These are phyloP conservation scores for Lasiodiplodia gonubiensis DNA, from an alignment of 2,329 filamentous ascomycete genomes.

Conservation along the genomic window DNA sequence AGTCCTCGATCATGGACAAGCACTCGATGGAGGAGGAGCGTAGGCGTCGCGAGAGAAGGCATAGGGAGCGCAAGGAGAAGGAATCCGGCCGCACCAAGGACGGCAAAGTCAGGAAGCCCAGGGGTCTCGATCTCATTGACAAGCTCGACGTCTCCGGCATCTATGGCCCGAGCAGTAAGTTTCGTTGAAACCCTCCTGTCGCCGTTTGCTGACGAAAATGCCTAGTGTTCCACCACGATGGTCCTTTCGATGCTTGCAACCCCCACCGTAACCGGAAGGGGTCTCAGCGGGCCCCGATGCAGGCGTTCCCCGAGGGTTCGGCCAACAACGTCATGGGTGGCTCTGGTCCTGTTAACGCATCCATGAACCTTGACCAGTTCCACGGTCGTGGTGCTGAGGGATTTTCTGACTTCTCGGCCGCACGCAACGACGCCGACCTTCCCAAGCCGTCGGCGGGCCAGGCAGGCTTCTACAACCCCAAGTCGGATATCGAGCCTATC, in stretches of 20 bases:
- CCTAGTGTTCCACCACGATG: constrained; percentile 94
- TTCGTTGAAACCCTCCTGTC: neutral
- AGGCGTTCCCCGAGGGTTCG: constrained; percentile 91
- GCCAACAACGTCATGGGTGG: constrained; percentile 92
- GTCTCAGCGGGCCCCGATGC: constrained; percentile 86
- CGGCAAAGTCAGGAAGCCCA: constrained; percentile 49
- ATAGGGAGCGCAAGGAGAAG: constrained; percentile 59
- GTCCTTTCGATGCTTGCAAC: constrained; percentile 95
- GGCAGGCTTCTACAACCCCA: constrained; percentile 50
- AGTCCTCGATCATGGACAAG: constrained; percentile 74
- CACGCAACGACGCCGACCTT: constrained; percentile 32
- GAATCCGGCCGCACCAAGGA: constrained; percentile 57
- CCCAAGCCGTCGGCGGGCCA: constrained; percentile 35
- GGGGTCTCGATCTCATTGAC: constrained; percentile 85
- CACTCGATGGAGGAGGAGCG: constrained; percentile 65
- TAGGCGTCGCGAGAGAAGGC: constrained; percentile 50
- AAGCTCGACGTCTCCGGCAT: constrained; percentile 96
- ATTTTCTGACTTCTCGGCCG: constrained; percentile 73
- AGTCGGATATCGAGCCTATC: constrained; percentile 65
- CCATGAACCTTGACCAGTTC: constrained; percentile 85
- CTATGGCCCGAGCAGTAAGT: constrained; percentile 87
- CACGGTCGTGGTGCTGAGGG: constrained; percentile 86
- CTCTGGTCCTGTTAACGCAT: constrained; percentile 79
- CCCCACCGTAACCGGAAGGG: constrained; percentile 89
- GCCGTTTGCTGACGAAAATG: constrained; percentile 24